Evolutionary conservation across 75 land plant genomes (phyloP), one percentile per base, ranked within the genome.

Genomic region (Selaginella moellendorffii): DNA sequence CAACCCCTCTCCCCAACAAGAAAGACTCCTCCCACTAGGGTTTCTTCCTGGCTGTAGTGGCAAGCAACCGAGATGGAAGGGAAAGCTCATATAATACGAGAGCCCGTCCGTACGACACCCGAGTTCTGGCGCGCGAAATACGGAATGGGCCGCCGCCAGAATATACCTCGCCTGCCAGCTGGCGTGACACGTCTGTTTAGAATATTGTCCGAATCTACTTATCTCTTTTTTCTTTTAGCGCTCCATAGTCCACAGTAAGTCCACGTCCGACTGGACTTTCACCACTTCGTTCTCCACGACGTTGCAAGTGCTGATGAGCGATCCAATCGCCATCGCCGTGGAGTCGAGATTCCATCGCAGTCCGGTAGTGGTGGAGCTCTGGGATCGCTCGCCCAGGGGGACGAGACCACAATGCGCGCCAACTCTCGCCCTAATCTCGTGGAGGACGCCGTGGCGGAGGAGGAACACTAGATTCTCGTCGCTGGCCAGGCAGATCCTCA

Each of bases 321-420:
- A 81, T 29, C 97, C 97, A 71, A 92, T 88, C 20, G 53, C 63
- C 96, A 85, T 85, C 61, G 70, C 78, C 14, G 80, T 68, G 17
- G 81, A 67, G 67, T 64, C 97, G 1, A 95, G 68, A 81, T 89
- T 68, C 99, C 99, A 95, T 29, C 78, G 63, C n/a, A 95, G 84
- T 26, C 99, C 99, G 31, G 91, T 86, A 27, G 96, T 86, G 1
- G 87, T 83, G n/a, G 88, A 85, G 28, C 80, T 69, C 21, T 51
- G 31, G 5, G 96, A 86, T 27, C 90, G 83, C 62, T 42, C 70
- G 46, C 87, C 88, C 28, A 89, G 61, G 0, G 98, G 98, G 53
- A 93, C 54, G 30, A 93, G 79, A 54, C 98, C 98, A 78, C 98
- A 93, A 63, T 93, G 83, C 58, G 98, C 87, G 24, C 98, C 98